A percentile compares a stretch with the other conserved stretches of the same genome.
These are phyloP conservation scores for Epichloe scottii DNA, from an alignment of 2,329 filamentous ascomycete species.

Conservation along the genomic window DNA sequence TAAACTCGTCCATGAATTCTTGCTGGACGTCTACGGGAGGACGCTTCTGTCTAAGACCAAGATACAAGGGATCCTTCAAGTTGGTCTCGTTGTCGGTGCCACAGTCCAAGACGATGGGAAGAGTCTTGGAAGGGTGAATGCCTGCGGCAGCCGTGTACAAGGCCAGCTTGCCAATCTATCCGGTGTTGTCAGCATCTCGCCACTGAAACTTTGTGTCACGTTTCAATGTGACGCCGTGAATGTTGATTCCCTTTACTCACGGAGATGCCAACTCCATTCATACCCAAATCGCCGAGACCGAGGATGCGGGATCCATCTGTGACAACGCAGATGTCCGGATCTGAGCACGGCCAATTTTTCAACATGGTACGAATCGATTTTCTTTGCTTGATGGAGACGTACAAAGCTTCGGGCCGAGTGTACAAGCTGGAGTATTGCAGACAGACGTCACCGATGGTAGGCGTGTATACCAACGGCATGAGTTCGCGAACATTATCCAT, in stretches of 20 bases:
- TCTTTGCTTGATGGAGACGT: conserved; percentile 89
- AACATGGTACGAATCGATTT: conserved; percentile 83
- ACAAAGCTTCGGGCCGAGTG: conserved; percentile 87
- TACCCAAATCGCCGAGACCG: conserved; percentile 85
- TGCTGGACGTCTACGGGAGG: conserved; percentile 65
- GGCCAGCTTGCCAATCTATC: conserved; percentile 75
- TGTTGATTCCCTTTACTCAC: conserved; percentile 33
- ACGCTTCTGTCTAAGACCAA: conserved; percentile 78
- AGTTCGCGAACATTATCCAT: conserved; percentile 66
- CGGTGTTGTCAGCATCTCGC: neutral
- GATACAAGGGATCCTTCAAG: conserved; percentile 64
- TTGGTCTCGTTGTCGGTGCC: conserved; percentile 56
- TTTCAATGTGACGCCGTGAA: neutral
- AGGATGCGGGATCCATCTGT: conserved; percentile 91
- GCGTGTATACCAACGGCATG: conserved; percentile 77
- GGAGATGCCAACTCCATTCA: conserved; percentile 96
- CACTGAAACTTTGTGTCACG: neutral
- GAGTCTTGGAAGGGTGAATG: conserved; percentile 79
- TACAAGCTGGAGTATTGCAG: conserved; percentile 93
- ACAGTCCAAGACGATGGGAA: conserved; percentile 54
- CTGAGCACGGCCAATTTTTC: conserved; percentile 78
- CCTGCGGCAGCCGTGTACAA: conserved; percentile 93
- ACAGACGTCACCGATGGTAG: conserved; percentile 90
- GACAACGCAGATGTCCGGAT: conserved; percentile 91
- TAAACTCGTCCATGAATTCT: conserved; percentile 94